Evolutionary conservation across 179 eudicot species (phyloP).

Genomic region (Actinidia chinensis): DNA sequence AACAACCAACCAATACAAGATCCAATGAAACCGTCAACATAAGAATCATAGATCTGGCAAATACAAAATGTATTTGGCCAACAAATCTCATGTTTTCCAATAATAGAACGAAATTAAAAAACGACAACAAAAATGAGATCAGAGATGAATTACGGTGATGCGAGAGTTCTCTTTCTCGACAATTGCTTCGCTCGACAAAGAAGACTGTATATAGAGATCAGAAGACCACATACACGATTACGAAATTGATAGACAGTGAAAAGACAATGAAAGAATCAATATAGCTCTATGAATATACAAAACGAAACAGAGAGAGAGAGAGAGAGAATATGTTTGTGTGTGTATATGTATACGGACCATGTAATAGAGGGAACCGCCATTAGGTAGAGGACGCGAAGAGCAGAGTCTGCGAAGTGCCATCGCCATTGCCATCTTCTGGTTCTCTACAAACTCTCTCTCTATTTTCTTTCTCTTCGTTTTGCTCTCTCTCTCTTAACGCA

Average conservation of each 20-base stretch:
- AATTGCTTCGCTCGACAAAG: slow-evolving; percentile 54
- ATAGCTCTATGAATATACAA: neutral
- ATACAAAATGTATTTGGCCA: neutral
- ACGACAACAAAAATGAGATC: neutral
- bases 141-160: slow-evolving; percentile 42
- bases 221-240: neutral
- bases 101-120: neutral
- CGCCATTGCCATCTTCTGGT: slow-evolving; percentile 53
- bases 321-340: neutral
- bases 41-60: slow-evolving; percentile 6
- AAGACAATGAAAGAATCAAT: neutral
- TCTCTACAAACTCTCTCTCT: neutral
- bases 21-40: neutral
- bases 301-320: neutral
- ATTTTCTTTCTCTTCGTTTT: too few species aligned
- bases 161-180: slow-evolving; percentile 44
- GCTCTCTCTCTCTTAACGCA: neutral
- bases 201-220: slow-evolving; percentile 32
- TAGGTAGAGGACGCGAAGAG: slow-evolving; percentile 36
- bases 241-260: neutral
- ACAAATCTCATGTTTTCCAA: neutral
- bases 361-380: slow-evolving; percentile 42
- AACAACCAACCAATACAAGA: slow-evolving; percentile 12
- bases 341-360: slow-evolving; percentile 35
- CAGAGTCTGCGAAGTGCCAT: slow-evolving; percentile 68